Percentiles rank a stretch among this genome's conserved stretches.
Evolutionary conservation across 1,139 yeast species (phyloP).

Genomic region (Diutina rugosa): DNA sequence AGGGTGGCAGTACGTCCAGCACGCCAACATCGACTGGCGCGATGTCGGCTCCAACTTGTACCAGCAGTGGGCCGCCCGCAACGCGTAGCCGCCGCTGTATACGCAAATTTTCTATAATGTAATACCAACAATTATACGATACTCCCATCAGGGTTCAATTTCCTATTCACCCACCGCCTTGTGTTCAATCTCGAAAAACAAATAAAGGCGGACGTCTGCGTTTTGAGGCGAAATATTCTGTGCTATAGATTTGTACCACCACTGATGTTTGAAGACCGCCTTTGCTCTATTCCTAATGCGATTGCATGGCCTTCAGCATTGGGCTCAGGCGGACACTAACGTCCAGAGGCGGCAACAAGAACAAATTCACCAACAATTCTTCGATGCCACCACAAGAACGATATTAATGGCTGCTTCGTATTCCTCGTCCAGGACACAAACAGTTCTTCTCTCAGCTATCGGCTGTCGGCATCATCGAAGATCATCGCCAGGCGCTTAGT

Average conservation of each 20-base stretch:
- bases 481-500: background rate
- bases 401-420: no score
- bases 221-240: background rate
- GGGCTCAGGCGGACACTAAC: background rate
- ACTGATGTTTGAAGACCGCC: background rate
- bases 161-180: no score
- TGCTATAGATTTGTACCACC: background rate
- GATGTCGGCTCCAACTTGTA: background rate
- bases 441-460: background rate
- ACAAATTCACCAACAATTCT: no score
- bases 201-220: background rate
- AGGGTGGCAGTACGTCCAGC: background rate
- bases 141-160: no score
- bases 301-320: background rate
- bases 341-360: no score
- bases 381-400: no score
- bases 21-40: background rate
- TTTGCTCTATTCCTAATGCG: background rate
- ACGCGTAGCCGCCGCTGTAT: background rate
- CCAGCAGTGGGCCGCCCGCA: background rate
- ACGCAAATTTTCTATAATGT: no score
- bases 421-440: no score
- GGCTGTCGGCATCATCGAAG: background rate
- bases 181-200: no score
- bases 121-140: no score